phyloP scores from a whole-genome alignment of 129 eudicot species.

The Silybum marianum region DNA sequence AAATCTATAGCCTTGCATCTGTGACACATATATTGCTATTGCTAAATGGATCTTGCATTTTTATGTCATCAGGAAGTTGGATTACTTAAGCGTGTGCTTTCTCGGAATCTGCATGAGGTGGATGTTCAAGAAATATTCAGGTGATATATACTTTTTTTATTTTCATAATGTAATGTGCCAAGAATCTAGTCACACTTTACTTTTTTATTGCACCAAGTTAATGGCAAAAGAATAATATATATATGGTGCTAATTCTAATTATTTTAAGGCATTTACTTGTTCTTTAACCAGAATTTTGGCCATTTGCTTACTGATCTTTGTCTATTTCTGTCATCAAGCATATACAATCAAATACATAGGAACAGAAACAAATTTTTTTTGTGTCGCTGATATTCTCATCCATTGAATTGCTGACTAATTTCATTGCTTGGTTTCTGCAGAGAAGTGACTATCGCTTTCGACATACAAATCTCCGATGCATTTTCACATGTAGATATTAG shows the following conservation, averaged over 20 bases:
- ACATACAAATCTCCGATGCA: constrained; percentile 86
- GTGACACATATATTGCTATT: not conserved
- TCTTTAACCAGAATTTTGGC: too few relatives aligned
- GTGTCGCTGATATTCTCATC: not conserved
- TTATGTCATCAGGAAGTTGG: constrained; percentile 81
- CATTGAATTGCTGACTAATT: constrained; percentile 4
- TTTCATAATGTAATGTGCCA: not conserved
- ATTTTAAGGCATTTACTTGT: too few relatives aligned
- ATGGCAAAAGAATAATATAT: not conserved
- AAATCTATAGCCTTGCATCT: not conserved
- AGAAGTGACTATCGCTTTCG: constrained; percentile 82
- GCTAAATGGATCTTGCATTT: not conserved
- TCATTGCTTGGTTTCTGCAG: constrained; percentile 49
- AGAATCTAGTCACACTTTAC: not conserved
- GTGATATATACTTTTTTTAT: constrained; percentile 37
- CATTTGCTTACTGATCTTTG: too few relatives aligned
- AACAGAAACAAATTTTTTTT: too few relatives aligned
- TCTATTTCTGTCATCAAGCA: too few relatives aligned
- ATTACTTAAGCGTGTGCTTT: constrained; percentile 77
- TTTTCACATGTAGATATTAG: constrained; percentile 60
- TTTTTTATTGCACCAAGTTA: not conserved
- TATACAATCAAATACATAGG: too few relatives aligned
- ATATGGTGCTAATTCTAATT: too few relatives aligned
- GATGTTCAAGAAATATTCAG: constrained; percentile 91
- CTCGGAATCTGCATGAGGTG: constrained; percentile 77